Conservation (phyloP, 1,139 yeast genomes). For the Blastobotrys apis region DNA sequence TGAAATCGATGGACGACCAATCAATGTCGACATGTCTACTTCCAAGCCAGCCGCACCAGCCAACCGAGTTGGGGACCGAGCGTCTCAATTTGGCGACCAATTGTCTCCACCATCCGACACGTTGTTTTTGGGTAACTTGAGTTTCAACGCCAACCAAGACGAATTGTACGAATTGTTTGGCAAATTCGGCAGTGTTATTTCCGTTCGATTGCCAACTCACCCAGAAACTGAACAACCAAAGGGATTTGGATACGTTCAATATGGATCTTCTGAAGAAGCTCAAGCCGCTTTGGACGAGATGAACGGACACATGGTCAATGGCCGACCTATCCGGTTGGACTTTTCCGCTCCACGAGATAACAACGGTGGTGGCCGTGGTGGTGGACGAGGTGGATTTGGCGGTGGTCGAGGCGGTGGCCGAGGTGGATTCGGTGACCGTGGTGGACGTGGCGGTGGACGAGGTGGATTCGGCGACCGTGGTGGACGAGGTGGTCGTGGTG, state of each 20-base stretch:
- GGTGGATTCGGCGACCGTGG: too few species aligned
- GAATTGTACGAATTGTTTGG: conserved; percentile 66
- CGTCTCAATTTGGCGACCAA: conserved; percentile 81
- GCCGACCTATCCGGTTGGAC: conserved; percentile 93
- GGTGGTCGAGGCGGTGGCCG: conserved; percentile 41
- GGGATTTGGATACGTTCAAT: conserved; percentile 98
- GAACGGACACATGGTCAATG: conserved; percentile 84
- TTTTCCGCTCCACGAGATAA: conserved; percentile 84
- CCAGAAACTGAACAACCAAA: conserved; percentile 98
- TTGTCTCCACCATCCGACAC: conserved; percentile 93
- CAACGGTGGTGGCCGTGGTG: conserved; percentile 43
- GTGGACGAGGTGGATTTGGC: conserved; percentile 40
- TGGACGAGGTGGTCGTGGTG: conserved; percentile 30
- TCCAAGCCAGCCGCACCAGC: conserved; percentile 57
- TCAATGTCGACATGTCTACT: conserved; percentile 88
- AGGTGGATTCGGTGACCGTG: conserved; percentile 35
- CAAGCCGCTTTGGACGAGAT: conserved; percentile 80
- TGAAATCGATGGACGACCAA: conserved; percentile 95
- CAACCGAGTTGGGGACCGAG: conserved; percentile 60
- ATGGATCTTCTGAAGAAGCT: conserved; percentile 81
- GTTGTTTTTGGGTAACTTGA: conserved; percentile 89
- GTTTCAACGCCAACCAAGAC: conserved; percentile 85
- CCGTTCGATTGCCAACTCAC: conserved; percentile 94
- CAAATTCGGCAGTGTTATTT: conserved; percentile 72
- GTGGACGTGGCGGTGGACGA: conserved; percentile 31